A percentile compares a stretch with the other conserved stretches of the same genome.
Conservation (phyloP, 345 rosid genomes). For the Eucalyptus albens region DNA sequence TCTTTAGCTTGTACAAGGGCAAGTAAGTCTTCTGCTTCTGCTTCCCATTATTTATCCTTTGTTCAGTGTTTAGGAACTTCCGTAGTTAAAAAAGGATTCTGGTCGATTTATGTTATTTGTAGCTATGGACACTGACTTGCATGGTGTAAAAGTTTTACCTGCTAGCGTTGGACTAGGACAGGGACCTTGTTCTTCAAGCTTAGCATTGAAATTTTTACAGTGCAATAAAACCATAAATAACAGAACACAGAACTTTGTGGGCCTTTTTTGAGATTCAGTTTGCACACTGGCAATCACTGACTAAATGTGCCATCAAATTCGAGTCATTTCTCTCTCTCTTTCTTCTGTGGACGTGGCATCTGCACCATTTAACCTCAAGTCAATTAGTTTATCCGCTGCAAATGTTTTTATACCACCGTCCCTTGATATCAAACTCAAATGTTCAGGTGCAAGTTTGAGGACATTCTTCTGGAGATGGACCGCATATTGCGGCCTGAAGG, state of each 20-base stretch:
- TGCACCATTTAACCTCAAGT: not conserved
- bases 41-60: not conserved
- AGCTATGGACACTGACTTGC: not conserved
- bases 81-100: not conserved
- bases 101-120: not conserved
- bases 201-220: not conserved
- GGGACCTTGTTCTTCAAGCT: not conserved
- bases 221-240: not conserved
- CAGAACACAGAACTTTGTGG: not conserved
- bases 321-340: not conserved
- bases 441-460: slow-evolving; percentile 73
- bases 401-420: not conserved
- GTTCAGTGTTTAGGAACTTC: not conserved
- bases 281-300: not conserved
- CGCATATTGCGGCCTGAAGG: slow-evolving; percentile 92
- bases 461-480: slow-evolving; percentile 86
- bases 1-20: slow-evolving; percentile 71
- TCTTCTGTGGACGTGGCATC: not conserved
- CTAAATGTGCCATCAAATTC: not conserved
- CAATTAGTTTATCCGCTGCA: not conserved
- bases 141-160: not conserved
- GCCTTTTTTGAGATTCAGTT: not conserved
- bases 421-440: not conserved
- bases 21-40: slow-evolving; percentile 21
- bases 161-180: not conserved